Conservation (phyloP, 306 rosid genomes). For the Carpinus fangiana region DNA sequence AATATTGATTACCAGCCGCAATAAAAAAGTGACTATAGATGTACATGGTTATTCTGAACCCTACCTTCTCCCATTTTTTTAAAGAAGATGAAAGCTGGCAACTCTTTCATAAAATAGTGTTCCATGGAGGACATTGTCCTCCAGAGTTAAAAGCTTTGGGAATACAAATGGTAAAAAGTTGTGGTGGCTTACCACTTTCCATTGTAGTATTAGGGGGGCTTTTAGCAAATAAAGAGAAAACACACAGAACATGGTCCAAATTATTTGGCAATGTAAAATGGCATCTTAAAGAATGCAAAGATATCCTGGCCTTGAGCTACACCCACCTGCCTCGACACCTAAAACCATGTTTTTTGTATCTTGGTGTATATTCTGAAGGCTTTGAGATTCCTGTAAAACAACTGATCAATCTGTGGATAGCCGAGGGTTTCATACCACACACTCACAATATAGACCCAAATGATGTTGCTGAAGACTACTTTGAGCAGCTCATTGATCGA, state of each 20-base stretch:
- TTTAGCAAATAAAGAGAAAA: neutral
- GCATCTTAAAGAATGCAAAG: slow-evolving; percentile 11
- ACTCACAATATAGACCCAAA: neutral
- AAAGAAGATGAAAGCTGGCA: slow-evolving; percentile 31
- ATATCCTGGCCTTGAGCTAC: neutral
- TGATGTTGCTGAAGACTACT: neutral
- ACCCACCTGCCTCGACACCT: slow-evolving; percentile 15
- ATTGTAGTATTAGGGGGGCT: neutral
- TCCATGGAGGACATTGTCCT: neutral
- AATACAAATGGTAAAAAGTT: neutral
- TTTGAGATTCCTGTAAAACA: slow-evolving; percentile 18
- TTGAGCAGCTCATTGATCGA: neutral
- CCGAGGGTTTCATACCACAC: slow-evolving; percentile 14
- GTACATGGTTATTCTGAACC: neutral
- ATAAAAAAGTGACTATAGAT: slow-evolving; percentile 16
- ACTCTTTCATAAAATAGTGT: slow-evolving; percentile 11
- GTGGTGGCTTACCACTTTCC: neutral
- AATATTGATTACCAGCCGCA: slow-evolving; percentile 31
- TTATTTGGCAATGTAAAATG: slow-evolving; percentile 18
- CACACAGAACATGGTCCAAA: slow-evolving; percentile 17
- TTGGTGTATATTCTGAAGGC: slow-evolving; percentile 31
- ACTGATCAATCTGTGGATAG: slow-evolving; percentile 10
- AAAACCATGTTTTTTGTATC: slow-evolving; percentile 30
- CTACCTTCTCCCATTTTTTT: slow-evolving; percentile 8
- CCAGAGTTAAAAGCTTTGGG: neutral